Evolutionary conservation across 2,329 filamentous ascomycete genomes (phyloP).

Genomic region (Exophiala sideris): DNA sequence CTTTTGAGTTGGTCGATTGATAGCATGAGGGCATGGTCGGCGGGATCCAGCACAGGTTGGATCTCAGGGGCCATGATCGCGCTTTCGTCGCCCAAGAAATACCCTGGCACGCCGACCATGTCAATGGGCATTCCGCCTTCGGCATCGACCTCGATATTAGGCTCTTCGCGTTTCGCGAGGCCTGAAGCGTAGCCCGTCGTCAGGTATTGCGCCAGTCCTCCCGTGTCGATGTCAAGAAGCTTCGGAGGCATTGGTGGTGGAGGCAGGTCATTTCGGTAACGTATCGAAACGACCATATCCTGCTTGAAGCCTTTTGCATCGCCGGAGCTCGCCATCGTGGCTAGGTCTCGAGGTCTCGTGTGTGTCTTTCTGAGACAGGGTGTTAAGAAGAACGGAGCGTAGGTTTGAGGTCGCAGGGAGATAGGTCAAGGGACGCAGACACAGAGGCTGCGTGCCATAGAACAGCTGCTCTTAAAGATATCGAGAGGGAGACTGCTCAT

Average conservation of each 20-base stretch:
- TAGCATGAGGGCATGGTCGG: slow-evolving; percentile 78
- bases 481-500: no score
- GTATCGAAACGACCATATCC: slow-evolving; percentile 93
- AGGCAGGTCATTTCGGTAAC: slow-evolving; percentile 93
- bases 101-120: slow-evolving; percentile 86
- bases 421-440: no score
- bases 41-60: slow-evolving; percentile 70
- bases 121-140: slow-evolving; percentile 98
- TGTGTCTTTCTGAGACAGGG: no score
- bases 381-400: no score
- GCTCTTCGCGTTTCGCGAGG: slow-evolving; percentile 82
- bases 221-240: slow-evolving; percentile 93
- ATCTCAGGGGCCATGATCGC: slow-evolving; percentile 78
- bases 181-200: slow-evolving; percentile 85
- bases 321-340: slow-evolving; percentile 22
- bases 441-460: no score
- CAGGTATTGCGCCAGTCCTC: slow-evolving; percentile 85
- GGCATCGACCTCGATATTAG: slow-evolving; percentile 96
- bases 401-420: no score
- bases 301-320: slow-evolving; percentile 61
- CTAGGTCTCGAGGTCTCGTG: not conserved
- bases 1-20: slow-evolving; percentile 83
- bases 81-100: slow-evolving; percentile 92
- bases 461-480: no score
- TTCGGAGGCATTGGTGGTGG: slow-evolving; percentile 93